Evolutionary conservation across 169 alveolate species (phyloP), one percentile per base, ranked within the genome.

Genomic region (Plasmodium falciparum): DNA sequence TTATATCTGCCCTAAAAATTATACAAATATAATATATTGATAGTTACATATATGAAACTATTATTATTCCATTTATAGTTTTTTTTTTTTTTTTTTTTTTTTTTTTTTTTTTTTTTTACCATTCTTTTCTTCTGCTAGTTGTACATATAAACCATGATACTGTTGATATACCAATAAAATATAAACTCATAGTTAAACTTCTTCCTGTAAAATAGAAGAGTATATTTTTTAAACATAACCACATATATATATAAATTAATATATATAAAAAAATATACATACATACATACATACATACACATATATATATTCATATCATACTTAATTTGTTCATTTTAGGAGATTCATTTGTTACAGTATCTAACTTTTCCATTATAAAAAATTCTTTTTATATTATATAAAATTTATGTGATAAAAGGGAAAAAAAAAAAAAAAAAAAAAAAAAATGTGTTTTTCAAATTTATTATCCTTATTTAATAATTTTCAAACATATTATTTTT

Each of bases 121-220:
- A 85, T 59, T 85, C 92, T 45, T 85, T 85, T 74, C 83, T 85
- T 74, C 92, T 56, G 17, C 39, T 70, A 7, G 92, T 72, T 9
- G 73, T 66, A 62, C 92, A 85, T 22, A 85, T 52, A 29, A 85
- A 70, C 86, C 86, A 85, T 29, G 92, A 70, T 8, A 73, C 12
- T 3, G 92, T 71, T 12, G 71, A 85, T 4, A 85, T 58, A 4
- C 92, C 88, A 63, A 85, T 24, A 65, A 85, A 85, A 59, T 72
- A 85, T 43, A 85, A 26, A 17, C 88, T 61, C 88, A 85, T 62
- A 59, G 92, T 17, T 49, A 85, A 74, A 50, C 88, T 85, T 26
- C 88, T 63, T 85, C 50, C 92, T 85, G 59, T 29, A 85, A 12
- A 58, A 85, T 52, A 20, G 15, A 58, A 58, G 63, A 50, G 26